Evolutionary conservation across 176 grass and related monocot species (phyloP), one percentile per base, ranked within the genome.

Genomic region (Aegilops sharonensis): DNA sequence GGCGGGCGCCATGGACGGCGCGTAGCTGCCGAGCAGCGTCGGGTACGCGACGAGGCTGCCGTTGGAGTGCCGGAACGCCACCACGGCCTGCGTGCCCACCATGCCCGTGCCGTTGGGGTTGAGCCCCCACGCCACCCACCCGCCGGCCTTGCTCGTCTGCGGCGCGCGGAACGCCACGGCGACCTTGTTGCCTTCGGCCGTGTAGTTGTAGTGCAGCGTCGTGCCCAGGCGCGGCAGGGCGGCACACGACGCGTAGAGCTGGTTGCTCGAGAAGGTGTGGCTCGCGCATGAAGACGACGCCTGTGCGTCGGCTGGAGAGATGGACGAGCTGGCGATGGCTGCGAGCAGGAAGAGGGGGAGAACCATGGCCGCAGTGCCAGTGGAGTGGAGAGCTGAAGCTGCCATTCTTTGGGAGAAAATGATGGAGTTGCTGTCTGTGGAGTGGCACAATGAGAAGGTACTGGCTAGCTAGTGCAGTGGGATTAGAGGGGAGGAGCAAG

Each of bases 91-190:
- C 9, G 95, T 87, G 39, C 93, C 93, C 3, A 93, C 95, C 95
- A 98, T 98, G 13, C 68, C 83, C 50, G 85, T 25, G 80, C 91
- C 81, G 36, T 80, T 90, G 8, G 93, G 91, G 83, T 98, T 98
- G 11, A 98, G 72, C 15, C 91, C 95, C 95, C 95, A 98, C 23
- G 95, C 93, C 29, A 95, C 79, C 95, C 95, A 98, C 34, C 91
- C 95, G 34, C 36, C 75, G 20, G 50, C 27, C 13, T 74, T 68
- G 68, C n/a, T 59, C 31, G 25, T 6, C 77, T 91, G 90, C 1
- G 92, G 93, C n/a, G 93, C 89, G 5, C 91, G 91, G 90, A 95
- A 98, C 34, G 95, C 95, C 2, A 98, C 87, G 85, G 86, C 64
- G 0, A 95, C 82, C 0, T 68, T 74, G 76, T 87, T 90, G 11